Percentiles rank a stretch among this genome's conserved stretches.
Conservation (phyloP, 441 rosid genomes). For the Adansonia gregorii region DNA sequence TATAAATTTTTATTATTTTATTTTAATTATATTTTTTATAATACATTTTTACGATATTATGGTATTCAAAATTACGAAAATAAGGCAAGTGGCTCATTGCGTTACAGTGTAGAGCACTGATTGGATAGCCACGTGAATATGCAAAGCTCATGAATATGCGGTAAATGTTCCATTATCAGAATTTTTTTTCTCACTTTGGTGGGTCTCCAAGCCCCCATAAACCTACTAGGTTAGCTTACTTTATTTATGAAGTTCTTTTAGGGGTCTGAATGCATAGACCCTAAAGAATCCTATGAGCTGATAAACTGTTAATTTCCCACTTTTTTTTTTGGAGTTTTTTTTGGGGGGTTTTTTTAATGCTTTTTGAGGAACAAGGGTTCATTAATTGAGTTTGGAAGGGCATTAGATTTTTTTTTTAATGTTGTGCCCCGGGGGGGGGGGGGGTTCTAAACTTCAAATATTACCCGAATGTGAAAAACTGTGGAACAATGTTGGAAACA, state of each 20-base stretch:
- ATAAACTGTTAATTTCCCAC: not conserved
- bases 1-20: too few relatives aligned
- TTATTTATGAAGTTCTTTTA: not conserved
- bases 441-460: too few relatives aligned
- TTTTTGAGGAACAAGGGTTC: not conserved
- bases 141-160: constrained; percentile 16
- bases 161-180: constrained; percentile 16
- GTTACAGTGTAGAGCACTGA: constrained; percentile 21
- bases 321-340: not conserved
- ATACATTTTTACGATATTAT: too few relatives aligned
- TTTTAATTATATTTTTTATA: too few relatives aligned
- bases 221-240: not conserved
- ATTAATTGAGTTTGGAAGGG: not conserved
- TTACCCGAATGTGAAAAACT: not conserved
- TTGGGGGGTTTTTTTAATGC: not conserved
- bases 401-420: not conserved
- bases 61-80: not conserved
- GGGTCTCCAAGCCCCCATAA: not conserved
- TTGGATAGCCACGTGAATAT: constrained; percentile 29
- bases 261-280: not conserved
- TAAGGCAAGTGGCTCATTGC: not conserved
- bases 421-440: too few relatives aligned
- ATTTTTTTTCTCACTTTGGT: constrained; percentile 14
- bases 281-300: constrained; percentile 23
- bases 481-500: not conserved